Percentiles rank a stretch among this genome's conserved stretches.
These are phyloP conservation scores for Aspergillus floridensis DNA, from an alignment of 2,329 filamentous ascomycete species.

Conservation along the genomic window DNA sequence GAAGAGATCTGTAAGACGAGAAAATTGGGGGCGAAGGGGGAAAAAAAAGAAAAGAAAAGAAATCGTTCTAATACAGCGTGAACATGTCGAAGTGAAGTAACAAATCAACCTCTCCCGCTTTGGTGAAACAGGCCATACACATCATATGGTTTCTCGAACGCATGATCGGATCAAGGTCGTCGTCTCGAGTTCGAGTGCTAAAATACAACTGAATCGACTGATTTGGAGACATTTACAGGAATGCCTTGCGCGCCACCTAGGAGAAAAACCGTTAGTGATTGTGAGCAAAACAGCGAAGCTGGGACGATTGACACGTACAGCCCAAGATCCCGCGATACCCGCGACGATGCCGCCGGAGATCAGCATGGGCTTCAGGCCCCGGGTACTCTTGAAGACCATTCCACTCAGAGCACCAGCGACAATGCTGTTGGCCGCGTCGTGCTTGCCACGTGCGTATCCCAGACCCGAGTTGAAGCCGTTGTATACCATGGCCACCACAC, in stretches of 20 bases:
- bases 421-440: slow-evolving; percentile 87
- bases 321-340: slow-evolving; percentile 80
- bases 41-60: slow-evolving; percentile 21
- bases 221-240: slow-evolving; percentile 42
- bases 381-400: slow-evolving; percentile 94
- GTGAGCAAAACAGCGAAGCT: not conserved
- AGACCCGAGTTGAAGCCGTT: slow-evolving; percentile 87
- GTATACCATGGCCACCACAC: slow-evolving; percentile 93
- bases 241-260: slow-evolving; percentile 52
- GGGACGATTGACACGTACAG: slow-evolving; percentile 60
- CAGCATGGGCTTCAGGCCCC: slow-evolving; percentile 85
- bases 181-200: slow-evolving; percentile 15
- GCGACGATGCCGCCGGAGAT: slow-evolving; percentile 91
- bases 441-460: slow-evolving; percentile 75
- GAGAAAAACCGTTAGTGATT: slow-evolving; percentile 12
- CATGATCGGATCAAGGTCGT: slow-evolving; percentile 17
- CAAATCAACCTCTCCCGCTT: slow-evolving; percentile 23
- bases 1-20: slow-evolving; percentile 36
- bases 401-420: slow-evolving; percentile 82
- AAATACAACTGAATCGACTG: slow-evolving; percentile 11
- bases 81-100: slow-evolving; percentile 27
- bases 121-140: slow-evolving; percentile 28
- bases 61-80: slow-evolving; percentile 41
- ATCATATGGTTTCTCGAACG: slow-evolving; percentile 23
- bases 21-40: too few relatives aligned